These are phyloP conservation scores for Sporothrix schenckii DNA, from an alignment of 2,329 filamentous ascomycete genomes.

Conservation along the genomic window DNA sequence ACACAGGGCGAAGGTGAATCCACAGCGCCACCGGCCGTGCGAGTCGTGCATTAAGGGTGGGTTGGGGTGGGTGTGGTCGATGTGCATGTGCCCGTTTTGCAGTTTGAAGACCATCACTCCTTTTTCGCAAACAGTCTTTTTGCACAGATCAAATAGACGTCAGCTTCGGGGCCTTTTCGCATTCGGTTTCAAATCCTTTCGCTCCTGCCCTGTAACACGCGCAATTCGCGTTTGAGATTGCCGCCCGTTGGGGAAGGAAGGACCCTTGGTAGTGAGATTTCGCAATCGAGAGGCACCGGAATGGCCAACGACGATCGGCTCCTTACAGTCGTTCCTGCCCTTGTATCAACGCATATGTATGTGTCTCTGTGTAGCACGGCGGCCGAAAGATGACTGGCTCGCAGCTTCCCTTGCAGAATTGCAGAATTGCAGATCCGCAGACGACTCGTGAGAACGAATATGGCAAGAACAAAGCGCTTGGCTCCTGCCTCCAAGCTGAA, in stretches of 20 bases:
- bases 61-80: not conserved
- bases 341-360: not conserved
- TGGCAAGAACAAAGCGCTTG: constrained; percentile 11
- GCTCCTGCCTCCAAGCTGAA: not conserved
- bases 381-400: constrained; percentile 20
- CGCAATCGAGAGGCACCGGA: not conserved
- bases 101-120: not conserved
- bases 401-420: constrained; percentile 4
- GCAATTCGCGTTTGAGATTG: constrained; percentile 3
- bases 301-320: not conserved
- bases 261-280: not conserved
- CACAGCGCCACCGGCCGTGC: constrained; percentile 15
- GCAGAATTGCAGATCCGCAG: not conserved
- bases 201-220: not conserved
- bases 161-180: not conserved
- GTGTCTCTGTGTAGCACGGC: not conserved
- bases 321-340: constrained; percentile 17
- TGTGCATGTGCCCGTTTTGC: constrained; percentile 9
- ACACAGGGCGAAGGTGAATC: not conserved
- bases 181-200: constrained; percentile 14
- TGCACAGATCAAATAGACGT: not conserved
- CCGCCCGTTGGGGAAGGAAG: constrained; percentile 13
- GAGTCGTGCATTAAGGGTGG: not conserved
- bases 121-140: not conserved
- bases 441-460: constrained; percentile 1